These are phyloP conservation scores for Mimosa pudica DNA, from an alignment of 306 rosid genomes.

Conservation along the genomic window DNA sequence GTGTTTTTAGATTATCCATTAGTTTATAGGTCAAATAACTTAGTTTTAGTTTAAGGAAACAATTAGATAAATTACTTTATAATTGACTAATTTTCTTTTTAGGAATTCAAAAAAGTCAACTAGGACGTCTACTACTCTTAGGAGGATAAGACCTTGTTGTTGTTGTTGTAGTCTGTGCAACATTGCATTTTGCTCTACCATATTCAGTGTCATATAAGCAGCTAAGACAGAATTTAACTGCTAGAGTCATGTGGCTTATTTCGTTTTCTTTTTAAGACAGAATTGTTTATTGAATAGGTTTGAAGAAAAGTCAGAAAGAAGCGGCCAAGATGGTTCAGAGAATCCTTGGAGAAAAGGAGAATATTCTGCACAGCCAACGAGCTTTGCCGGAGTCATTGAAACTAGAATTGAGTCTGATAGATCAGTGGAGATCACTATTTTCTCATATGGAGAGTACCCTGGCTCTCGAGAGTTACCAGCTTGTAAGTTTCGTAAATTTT, in stretches of 20 bases:
- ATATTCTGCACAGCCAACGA: constrained; percentile 38
- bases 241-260: not conserved
- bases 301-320: constrained; percentile 86
- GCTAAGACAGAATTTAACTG: not conserved
- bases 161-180: not conserved
- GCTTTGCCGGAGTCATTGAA: constrained; percentile 42
- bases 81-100: too few species aligned
- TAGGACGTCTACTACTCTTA: too few species aligned
- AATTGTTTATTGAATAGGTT: constrained; percentile 42
- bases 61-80: too few species aligned
- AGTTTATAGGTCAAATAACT: too few species aligned
- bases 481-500: constrained; percentile 59
- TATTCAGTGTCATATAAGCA: not conserved
- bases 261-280: not conserved
- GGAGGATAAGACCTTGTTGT: too few species aligned
- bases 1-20: too few species aligned
- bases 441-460: constrained; percentile 65
- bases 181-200: not conserved
- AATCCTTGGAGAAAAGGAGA: constrained; percentile 54
- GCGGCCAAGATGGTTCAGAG: constrained; percentile 61
- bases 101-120: too few species aligned
- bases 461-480: constrained; percentile 63
- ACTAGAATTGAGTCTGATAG: constrained; percentile 62
- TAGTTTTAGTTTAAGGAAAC: too few species aligned
- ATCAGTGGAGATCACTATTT: constrained; percentile 88